These are phyloP conservation scores for Citrus sinensis DNA, from an alignment of 345 rosid species.

Conservation along the genomic window DNA sequence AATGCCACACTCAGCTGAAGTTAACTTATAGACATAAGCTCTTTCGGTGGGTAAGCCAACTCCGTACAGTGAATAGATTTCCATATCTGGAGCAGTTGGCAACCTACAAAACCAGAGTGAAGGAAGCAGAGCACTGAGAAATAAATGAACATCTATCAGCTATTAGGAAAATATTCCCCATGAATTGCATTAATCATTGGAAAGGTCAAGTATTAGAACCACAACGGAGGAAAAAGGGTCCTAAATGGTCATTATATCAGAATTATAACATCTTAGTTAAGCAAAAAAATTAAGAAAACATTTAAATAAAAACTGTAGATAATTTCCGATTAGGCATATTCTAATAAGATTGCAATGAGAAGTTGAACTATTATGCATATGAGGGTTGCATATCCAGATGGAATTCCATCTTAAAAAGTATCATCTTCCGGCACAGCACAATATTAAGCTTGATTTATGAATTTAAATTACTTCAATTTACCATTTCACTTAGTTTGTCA, in stretches of 20 bases:
- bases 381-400: neutral
- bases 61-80: slow-evolving; percentile 68
- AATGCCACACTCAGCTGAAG: slow-evolving; percentile 65
- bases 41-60: slow-evolving; percentile 74
- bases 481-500: neutral
- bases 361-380: neutral
- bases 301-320: too few species aligned
- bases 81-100: slow-evolving; percentile 72
- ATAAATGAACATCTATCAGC: neutral
- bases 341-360: too few species aligned
- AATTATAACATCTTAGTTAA: too few species aligned
- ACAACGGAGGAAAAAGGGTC: too few species aligned
- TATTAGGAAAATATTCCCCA: too few species aligned
- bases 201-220: too few species aligned
- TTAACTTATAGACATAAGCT: slow-evolving; percentile 61
- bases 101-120: slow-evolving; percentile 38
- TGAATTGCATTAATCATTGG: too few species aligned
- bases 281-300: too few species aligned
- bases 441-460: neutral
- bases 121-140: neutral
- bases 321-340: neutral
- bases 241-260: too few species aligned
- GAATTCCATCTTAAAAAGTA: neutral
- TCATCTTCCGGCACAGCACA: neutral
- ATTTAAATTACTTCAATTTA: neutral